Base-by-base conservation (phyloP, 495 filamentous ascomycete genomes). In the Staphylotrichum longicolle region DNA sequence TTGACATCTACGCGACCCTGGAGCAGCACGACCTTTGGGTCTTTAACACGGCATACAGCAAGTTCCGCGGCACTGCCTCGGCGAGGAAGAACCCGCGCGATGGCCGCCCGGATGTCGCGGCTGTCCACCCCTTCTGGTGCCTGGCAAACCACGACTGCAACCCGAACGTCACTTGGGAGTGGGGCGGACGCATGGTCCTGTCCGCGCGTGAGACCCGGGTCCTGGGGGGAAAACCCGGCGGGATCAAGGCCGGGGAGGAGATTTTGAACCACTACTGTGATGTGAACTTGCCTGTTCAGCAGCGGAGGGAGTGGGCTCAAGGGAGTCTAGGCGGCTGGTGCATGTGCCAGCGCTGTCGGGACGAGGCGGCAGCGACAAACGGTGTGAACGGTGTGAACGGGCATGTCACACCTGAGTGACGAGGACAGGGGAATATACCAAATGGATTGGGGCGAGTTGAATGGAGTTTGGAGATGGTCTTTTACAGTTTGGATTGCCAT, bases 181-280 rank as follows among this genome's bases (percentile, higher is more conserved):
- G 93, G 88, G 88, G 88, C 27, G 91, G 90, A 0, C 86, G 85
- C 60, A 95, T 96, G 74, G 84, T 84, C 10, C 88, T 96, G 57
- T 76, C 61, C 72, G 79, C 74, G 48, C 70, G 72, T 35, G 72
- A 79, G 63, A 78, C 66, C 32, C 75, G 76, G 4, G 70, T 78
- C 14, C 70, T 72, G 56, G 65, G 72, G 27, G 69, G 62, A 57
- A 58, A 69, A 50, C 60, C 70, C 58, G 78, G 78, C 0, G 89
- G 89, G 0, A 85, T 98, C 63, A 79, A 74, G 65, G 84, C 83
- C 58, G 91, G 91, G 2, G 82, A 94, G 66, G 93, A 98, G 76
- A 84, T 97, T 37, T 64, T 95, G 61, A 96, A 88, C 68, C 93
- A 97, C 77, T 98, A 98, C 73, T 96, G 92, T 70, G 94, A 98